These are phyloP conservation scores for Urochloa ruziziensis DNA, from an alignment of 176 grass and related monocot species.

Conservation along the genomic window DNA sequence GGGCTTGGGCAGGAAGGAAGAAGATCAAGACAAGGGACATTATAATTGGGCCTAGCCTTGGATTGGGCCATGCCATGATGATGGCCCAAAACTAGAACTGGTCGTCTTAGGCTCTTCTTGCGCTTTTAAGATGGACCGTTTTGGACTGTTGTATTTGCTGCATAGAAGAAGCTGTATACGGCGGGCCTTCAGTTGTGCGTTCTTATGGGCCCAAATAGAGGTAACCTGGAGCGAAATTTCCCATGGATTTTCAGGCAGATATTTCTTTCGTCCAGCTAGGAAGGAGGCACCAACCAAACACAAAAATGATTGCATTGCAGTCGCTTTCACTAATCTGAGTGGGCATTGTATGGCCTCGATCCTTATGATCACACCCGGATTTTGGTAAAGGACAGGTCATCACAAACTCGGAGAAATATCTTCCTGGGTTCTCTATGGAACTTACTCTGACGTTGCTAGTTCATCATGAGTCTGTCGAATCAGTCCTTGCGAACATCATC, in stretches of 20 bases:
- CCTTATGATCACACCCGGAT: background rate
- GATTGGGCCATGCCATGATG: background rate
- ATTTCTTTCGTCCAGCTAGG: background rate
- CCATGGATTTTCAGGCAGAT: background rate
- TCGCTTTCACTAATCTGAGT: background rate
- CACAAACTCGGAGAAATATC: background rate
- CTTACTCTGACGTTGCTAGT: background rate
- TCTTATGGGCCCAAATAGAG: background rate
- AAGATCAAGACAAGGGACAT: background rate
- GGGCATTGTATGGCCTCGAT: background rate
- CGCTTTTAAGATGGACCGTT: no score
- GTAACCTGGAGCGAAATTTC: background rate
- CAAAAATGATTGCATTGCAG: background rate
- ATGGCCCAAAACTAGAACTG: background rate
- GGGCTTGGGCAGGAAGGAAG: no score
- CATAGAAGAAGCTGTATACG: no score
- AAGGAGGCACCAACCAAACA: background rate
- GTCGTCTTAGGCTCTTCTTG: no score
- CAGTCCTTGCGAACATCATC: background rate
- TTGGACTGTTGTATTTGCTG: no score
- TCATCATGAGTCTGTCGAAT: background rate
- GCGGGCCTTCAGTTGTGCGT: background rate
- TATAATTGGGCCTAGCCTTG: background rate
- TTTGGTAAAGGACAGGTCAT: constrained; percentile 5
- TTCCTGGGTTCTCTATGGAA: background rate